These are phyloP conservation scores for Coemansia sp. DNA, from an alignment of 192 early-diverging fungal species.

Conservation along the genomic window DNA sequence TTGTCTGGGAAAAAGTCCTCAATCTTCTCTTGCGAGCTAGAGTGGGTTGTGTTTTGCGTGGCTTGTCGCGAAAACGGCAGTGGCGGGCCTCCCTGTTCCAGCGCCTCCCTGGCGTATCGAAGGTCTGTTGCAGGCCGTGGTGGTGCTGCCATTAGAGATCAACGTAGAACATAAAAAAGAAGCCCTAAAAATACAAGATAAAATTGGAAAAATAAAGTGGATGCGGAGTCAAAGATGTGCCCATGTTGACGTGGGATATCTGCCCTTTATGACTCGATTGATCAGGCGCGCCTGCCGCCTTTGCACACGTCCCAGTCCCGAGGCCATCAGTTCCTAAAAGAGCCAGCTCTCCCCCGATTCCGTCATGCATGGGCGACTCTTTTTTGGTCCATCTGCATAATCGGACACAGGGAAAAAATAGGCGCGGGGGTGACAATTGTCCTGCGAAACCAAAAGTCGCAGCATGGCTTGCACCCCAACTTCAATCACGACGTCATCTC, in stretches of 20 bases:
- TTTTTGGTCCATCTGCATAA: not conserved
- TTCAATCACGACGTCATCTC: not conserved
- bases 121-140: not conserved
- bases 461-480: not conserved
- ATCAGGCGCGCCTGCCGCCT: not conserved
- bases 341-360: not conserved
- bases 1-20: constrained; percentile 40
- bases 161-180: not conserved
- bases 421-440: not conserved
- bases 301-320: not conserved
- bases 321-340: not conserved
- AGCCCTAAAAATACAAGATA: not conserved
- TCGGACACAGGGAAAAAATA: not conserved
- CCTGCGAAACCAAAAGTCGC: not conserved
- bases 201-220: not conserved
- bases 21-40: constrained; percentile 5
- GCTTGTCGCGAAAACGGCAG: not conserved
- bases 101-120: constrained; percentile 1
- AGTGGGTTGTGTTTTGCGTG: constrained; percentile 1
- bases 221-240: not conserved
- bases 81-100: not conserved
- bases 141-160: not conserved
- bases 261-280: not conserved
- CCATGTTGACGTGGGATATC: not conserved
- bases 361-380: not conserved